Evolutionary conservation across 805 yeast genomes (phyloP).

Genomic region (Zygosaccharomyces siamensis): DNA sequence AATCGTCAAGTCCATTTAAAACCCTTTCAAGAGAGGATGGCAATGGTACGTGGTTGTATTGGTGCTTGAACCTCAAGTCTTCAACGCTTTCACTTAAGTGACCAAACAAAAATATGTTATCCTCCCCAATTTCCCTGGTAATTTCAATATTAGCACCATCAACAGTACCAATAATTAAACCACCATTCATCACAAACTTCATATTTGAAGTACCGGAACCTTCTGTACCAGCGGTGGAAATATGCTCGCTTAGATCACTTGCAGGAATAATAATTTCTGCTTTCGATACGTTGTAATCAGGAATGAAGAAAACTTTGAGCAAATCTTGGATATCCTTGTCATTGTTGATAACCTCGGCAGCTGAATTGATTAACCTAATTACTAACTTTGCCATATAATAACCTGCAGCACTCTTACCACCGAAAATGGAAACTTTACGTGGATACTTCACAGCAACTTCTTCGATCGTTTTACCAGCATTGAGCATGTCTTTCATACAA

Average conservation of each 20-base stretch:
- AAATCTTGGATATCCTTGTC: slow-evolving; percentile 71
- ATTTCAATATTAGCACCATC: slow-evolving; percentile 97
- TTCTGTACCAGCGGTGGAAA: slow-evolving; percentile 95
- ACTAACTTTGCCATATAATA: slow-evolving; percentile 91
- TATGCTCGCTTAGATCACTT: slow-evolving; percentile 86
- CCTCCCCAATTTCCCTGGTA: slow-evolving; percentile 90
- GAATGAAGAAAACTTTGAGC: slow-evolving; percentile 81
- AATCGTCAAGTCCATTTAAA: slow-evolving; percentile 58
- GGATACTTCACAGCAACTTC: slow-evolving; percentile 57
- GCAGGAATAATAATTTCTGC: slow-evolving; percentile 91
- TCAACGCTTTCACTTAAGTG: slow-evolving; percentile 87
- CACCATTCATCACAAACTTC: slow-evolving; percentile 94
- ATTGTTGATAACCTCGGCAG: slow-evolving; percentile 71
- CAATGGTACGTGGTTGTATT: slow-evolving; percentile 47
- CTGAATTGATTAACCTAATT: slow-evolving; percentile 79
- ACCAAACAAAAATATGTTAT: slow-evolving; percentile 87
- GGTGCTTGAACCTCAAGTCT: slow-evolving; percentile 71
- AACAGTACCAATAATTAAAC: slow-evolving; percentile 89
- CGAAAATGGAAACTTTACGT: slow-evolving; percentile 77
- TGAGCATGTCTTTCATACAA: slow-evolving; percentile 51
- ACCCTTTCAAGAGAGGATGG: slow-evolving; percentile 61
- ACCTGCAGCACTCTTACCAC: slow-evolving; percentile 98
- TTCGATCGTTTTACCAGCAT: slow-evolving; percentile 45
- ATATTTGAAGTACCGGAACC: slow-evolving; percentile 95
- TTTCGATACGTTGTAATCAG: slow-evolving; percentile 90